phyloP scores from a whole-genome alignment of 2,329 filamentous ascomycete species.

The Coleophoma eucalyptorum region DNA sequence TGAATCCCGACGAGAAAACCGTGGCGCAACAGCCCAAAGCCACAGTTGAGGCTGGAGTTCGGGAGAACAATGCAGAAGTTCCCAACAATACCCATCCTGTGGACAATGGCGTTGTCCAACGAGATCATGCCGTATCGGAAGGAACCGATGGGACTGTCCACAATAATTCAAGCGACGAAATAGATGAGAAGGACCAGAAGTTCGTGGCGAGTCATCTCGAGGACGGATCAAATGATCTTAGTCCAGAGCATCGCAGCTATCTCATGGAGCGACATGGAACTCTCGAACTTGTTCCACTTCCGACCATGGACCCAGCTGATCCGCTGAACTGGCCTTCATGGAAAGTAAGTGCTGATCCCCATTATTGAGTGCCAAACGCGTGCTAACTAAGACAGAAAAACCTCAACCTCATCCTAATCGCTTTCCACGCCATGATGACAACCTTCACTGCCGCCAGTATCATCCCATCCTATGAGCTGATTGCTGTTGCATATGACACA shows the following conservation, averaged over 20 bases:
- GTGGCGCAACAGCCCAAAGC: background rate
- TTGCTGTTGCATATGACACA: conserved; percentile 40
- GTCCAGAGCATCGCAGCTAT: conserved; percentile 38
- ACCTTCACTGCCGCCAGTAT: conserved; percentile 47
- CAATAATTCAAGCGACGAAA: background rate
- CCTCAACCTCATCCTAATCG: conserved; percentile 43
- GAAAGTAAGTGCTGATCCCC: conserved; percentile 33
- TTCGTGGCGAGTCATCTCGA: background rate
- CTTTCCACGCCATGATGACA: conserved; percentile 47
- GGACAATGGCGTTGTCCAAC: background rate
- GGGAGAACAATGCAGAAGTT: background rate
- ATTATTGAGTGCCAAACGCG: background rate
- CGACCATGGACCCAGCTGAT: conserved; percentile 43
- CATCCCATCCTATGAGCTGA: conserved; percentile 44
- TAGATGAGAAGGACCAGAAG: background rate
- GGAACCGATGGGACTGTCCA: background rate
- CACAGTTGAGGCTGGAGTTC: background rate
- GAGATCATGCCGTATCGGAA: background rate
- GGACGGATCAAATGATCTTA: background rate
- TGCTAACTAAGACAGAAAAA: conserved; percentile 33
- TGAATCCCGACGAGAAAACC: background rate
- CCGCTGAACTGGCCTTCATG: conserved; percentile 50
- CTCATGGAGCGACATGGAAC: conserved; percentile 47
- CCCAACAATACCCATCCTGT: background rate
- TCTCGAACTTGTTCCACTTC: conserved; percentile 46